Percentiles rank a stretch among this genome's conserved stretches.
These are phyloP conservation scores for Venturia oleaginea DNA, from an alignment of 2,329 filamentous ascomycete species.

Conservation along the genomic window DNA sequence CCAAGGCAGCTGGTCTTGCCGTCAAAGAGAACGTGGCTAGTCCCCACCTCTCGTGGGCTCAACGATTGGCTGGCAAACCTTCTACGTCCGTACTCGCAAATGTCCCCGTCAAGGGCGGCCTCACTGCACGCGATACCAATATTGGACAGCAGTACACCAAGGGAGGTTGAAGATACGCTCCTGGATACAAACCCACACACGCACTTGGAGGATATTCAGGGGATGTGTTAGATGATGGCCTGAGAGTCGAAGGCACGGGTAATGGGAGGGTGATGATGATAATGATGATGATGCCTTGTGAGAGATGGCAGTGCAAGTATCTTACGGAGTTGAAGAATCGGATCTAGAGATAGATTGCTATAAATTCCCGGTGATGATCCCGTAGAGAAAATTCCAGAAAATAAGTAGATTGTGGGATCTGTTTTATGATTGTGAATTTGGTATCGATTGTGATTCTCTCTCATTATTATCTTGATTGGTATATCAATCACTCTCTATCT, in stretches of 20 bases:
- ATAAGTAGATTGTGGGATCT: neutral
- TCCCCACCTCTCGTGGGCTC: neutral
- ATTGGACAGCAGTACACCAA: neutral
- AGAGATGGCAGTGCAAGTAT: neutral
- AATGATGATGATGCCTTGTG: neutral
- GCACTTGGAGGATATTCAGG: neutral
- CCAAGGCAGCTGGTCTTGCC: neutral
- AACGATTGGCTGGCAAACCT: neutral
- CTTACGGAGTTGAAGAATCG: neutral
- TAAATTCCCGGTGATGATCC: neutral
- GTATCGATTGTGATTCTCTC: neutral
- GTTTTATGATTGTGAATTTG: neutral
- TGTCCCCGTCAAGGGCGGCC: neutral
- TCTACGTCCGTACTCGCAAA: neutral
- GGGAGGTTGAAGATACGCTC: neutral
- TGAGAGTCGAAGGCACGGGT: neutral
- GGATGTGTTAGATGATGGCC: neutral
- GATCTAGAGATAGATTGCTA: neutral
- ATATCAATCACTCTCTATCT: too few relatives aligned
- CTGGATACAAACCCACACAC: neutral
- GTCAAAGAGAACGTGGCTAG: neutral
- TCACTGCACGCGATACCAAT: neutral
- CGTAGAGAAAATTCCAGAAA: neutral
- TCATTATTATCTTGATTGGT: too few relatives aligned
- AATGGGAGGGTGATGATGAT: neutral